phyloP scores from a whole-genome alignment of 768 basidiomycete species.

The Dentipellis sp. region DNA sequence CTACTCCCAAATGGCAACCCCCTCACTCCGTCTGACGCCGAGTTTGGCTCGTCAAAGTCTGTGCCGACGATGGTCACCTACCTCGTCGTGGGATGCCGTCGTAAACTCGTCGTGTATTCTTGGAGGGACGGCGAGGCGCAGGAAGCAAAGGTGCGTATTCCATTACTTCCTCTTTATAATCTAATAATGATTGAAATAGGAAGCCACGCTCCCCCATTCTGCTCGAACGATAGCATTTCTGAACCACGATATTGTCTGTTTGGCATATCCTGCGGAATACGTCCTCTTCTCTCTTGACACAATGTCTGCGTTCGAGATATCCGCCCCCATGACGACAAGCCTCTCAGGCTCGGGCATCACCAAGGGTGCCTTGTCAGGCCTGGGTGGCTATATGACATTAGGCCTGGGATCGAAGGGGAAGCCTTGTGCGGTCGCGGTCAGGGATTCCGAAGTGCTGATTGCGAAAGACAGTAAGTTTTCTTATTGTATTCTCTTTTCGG shows the following conservation, averaged over 20 bases:
- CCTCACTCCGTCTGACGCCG: conserved; percentile 10
- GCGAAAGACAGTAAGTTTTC: conserved; percentile 65
- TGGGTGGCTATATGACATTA: conserved; percentile 81
- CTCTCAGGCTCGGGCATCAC: conserved; percentile 31
- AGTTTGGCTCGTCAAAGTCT: conserved; percentile 25
- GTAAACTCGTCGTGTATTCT: conserved; percentile 76
- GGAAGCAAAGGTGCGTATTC: conserved; percentile 48
- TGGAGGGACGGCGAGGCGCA: conserved; percentile 83
- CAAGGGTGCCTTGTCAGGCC: conserved; percentile 60
- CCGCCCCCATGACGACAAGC: conserved; percentile 25
- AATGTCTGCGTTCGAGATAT: conserved; percentile 47
- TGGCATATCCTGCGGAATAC: conserved; percentile 78
- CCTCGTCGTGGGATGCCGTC: conserved; percentile 77
- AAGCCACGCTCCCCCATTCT: conserved; percentile 78
- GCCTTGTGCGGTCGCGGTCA: conserved; percentile 46
- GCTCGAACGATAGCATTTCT: conserved; percentile 80
- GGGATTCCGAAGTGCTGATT: conserved; percentile 57
- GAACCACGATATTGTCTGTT: conserved; percentile 47
- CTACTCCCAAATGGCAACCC: conserved; percentile 20
- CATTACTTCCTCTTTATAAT: background rate
- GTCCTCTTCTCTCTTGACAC: conserved; percentile 61
- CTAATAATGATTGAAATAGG: conserved; percentile 33
- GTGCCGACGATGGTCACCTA: conserved; percentile 66
- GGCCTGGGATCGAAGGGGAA: conserved; percentile 70
- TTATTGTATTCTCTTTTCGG: background rate